Percentiles rank a stretch among this genome's conserved stretches.
Evolutionary conservation across 2,329 filamentous ascomycete species (phyloP).

Genomic region (Elsinoe batatas): DNA sequence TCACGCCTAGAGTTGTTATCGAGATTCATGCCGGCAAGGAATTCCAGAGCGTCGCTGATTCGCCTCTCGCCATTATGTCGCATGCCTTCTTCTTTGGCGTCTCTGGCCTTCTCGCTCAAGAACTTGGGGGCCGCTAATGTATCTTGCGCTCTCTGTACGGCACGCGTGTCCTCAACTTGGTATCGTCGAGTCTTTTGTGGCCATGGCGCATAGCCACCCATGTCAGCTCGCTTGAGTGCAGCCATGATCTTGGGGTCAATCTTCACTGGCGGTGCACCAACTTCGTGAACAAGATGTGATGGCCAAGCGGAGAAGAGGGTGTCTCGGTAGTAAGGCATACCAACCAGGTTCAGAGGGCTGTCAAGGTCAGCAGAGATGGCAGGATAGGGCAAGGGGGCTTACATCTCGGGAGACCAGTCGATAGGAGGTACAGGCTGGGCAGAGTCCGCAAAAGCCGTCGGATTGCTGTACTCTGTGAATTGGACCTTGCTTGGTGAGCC

Average conservation of each 20-base stretch:
- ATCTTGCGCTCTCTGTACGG: slow-evolving; percentile 48
- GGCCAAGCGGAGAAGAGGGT: slow-evolving; percentile 83
- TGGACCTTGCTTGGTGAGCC: slow-evolving; percentile 76
- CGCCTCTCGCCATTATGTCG: slow-evolving; percentile 32
- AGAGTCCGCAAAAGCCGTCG: slow-evolving; percentile 66
- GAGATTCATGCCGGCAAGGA: slow-evolving; percentile 58
- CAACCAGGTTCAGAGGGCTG: slow-evolving; percentile 72
- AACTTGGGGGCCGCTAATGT: slow-evolving; percentile 77
- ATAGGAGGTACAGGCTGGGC: slow-evolving; percentile 43
- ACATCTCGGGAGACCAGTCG: slow-evolving; percentile 50
- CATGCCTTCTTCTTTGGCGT: slow-evolving; percentile 49
- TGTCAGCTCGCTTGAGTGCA: slow-evolving; percentile 38
- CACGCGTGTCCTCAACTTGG: slow-evolving; percentile 50
- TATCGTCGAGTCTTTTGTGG: slow-evolving; percentile 65
- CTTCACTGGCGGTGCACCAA: slow-evolving; percentile 70
- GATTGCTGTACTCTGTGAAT: slow-evolving; percentile 72
- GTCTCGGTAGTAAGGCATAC: slow-evolving; percentile 90
- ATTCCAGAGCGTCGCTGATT: slow-evolving; percentile 51
- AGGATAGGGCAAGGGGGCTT: slow-evolving; percentile 25
- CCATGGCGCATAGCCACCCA: slow-evolving; percentile 60
- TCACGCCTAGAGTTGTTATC: slow-evolving; percentile 66
- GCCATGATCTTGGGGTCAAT: slow-evolving; percentile 62
- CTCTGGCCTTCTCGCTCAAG: slow-evolving; percentile 75
- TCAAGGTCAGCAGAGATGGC: not conserved
- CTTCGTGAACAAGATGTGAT: slow-evolving; percentile 68